phyloP scores from a whole-genome alignment of 2,329 filamentous ascomycete genomes.

The Penicillium thymicola region DNA sequence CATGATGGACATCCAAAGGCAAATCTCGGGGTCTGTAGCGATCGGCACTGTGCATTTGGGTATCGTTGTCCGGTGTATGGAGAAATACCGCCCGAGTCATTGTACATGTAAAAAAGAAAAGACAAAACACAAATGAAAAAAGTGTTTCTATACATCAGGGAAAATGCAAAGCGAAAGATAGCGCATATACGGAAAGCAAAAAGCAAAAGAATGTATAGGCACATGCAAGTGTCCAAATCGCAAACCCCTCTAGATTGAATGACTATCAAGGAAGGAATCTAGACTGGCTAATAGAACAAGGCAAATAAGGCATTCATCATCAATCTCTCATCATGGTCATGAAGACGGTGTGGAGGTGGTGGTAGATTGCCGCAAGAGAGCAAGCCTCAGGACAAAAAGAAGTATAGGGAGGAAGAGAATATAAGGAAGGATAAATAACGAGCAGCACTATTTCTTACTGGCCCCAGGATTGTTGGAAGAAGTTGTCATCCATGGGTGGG shows the following conservation, averaged over 20 bases:
- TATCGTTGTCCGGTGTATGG: background rate
- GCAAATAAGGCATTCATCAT: conserved; percentile 41
- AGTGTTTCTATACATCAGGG: conserved; percentile 13
- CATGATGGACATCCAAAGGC: background rate
- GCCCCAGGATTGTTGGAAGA: conserved; percentile 33
- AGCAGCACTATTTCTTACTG: conserved; percentile 13
- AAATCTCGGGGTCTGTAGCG: background rate
- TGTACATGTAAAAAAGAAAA: background rate
- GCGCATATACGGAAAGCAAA: background rate
- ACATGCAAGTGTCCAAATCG: conserved; percentile 13
- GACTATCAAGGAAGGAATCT: conserved; percentile 31
- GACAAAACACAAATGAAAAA: background rate
- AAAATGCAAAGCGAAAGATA: background rate
- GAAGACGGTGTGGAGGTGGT: conserved; percentile 43
- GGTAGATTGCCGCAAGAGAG: conserved; percentile 33
- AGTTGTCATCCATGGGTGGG: conserved; percentile 32
- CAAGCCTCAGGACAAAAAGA: conserved; percentile 16
- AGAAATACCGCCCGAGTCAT: background rate
- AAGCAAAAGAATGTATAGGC: conserved; percentile 7
- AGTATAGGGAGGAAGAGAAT: conserved; percentile 10
- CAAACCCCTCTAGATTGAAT: conserved; percentile 31
- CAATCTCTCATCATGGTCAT: conserved; percentile 47
- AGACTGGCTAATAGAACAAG: conserved; percentile 36
- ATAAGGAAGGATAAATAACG: conserved; percentile 10
- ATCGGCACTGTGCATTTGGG: background rate